A percentile compares a stretch with the other conserved stretches of the same genome.
Evolutionary conservation across 306 rosid genomes (phyloP).

Genomic region (Betula pendula): DNA sequence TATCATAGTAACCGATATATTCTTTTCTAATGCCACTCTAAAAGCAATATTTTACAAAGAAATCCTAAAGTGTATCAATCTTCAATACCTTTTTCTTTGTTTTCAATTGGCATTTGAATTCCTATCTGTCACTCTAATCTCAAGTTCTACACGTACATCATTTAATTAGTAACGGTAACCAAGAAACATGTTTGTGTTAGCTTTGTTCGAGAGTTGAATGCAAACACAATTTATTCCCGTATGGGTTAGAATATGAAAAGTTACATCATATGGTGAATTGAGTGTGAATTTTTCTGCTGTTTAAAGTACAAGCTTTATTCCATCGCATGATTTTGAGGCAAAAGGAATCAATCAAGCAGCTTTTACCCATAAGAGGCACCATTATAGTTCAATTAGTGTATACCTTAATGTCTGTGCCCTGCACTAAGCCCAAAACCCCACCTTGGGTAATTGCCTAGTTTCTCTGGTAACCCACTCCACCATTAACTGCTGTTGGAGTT

Average conservation of each 20-base stretch:
- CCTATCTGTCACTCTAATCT: not conserved
- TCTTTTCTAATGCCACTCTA: constrained; percentile 22
- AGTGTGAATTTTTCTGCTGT: constrained; percentile 7
- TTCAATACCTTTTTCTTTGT: constrained; percentile 11
- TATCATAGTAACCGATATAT: constrained; percentile 5
- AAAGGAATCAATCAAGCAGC: constrained; percentile 73
- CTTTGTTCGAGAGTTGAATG: too few relatives aligned
- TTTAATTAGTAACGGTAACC: constrained; percentile 27
- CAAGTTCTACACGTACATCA: not conserved
- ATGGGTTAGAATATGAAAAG: not conserved
- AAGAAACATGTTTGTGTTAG: not conserved
- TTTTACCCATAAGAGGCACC: constrained; percentile 46
- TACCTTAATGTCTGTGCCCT: constrained; percentile 61
- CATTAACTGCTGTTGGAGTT: constrained; percentile 48
- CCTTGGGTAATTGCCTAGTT: constrained; percentile 43
- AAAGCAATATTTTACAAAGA: constrained; percentile 23
- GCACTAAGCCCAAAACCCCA: constrained; percentile 40
- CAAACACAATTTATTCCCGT: too few relatives aligned
- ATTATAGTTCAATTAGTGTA: constrained; percentile 81
- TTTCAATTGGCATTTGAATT: not conserved
- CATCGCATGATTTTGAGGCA: constrained; percentile 76
- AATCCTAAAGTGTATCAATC: constrained; percentile 4
- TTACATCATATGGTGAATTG: not conserved
- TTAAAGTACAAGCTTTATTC: constrained; percentile 54
- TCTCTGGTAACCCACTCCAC: constrained; percentile 20